A percentile compares a stretch with the other conserved stretches of the same genome.
These are phyloP conservation scores for Erodium trifolium DNA, from an alignment of 441 rosid species.

Conservation along the genomic window DNA sequence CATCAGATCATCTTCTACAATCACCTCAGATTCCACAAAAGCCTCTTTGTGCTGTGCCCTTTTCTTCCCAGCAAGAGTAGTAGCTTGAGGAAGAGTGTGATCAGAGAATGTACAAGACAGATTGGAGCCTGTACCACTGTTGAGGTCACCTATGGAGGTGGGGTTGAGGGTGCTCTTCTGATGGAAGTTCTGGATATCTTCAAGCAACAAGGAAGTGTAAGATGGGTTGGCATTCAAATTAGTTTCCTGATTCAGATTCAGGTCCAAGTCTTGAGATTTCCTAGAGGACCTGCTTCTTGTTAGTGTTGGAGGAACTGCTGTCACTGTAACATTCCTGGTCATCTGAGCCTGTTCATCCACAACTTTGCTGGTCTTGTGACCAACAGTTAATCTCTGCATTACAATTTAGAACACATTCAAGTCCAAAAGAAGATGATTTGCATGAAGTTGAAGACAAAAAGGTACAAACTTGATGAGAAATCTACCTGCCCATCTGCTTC, in stretches of 20 bases:
- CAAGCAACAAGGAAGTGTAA: constrained; percentile 56
- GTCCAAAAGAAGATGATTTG: no score
- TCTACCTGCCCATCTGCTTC: constrained; percentile 10
- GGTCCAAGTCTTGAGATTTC: constrained; percentile 55
- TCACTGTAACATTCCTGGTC: constrained; percentile 4
- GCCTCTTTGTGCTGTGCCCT: constrained; percentile 33
- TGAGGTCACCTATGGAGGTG: constrained; percentile 63
- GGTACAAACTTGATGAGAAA: neutral
- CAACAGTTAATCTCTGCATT: constrained; percentile 30
- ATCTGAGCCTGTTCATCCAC: constrained; percentile 9
- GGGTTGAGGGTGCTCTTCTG: constrained; percentile 31
- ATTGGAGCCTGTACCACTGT: constrained; percentile 28
- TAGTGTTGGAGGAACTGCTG: constrained; percentile 24
- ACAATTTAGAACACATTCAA: neutral
- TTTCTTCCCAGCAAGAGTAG: constrained; percentile 30
- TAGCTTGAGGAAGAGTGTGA: neutral
- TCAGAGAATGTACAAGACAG: no score
- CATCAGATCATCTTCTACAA: constrained; percentile 45
- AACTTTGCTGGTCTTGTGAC: constrained; percentile 24
- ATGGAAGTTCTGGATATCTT: constrained; percentile 85
- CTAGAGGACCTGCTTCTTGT: constrained; percentile 65
- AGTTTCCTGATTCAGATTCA: constrained; percentile 40
- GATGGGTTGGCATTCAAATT: constrained; percentile 38
- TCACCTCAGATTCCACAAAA: constrained; percentile 55
- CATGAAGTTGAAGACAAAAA: neutral